Base-by-base conservation (phyloP, 139 green algal genomes). In the Coelastrella sp. region DNA sequence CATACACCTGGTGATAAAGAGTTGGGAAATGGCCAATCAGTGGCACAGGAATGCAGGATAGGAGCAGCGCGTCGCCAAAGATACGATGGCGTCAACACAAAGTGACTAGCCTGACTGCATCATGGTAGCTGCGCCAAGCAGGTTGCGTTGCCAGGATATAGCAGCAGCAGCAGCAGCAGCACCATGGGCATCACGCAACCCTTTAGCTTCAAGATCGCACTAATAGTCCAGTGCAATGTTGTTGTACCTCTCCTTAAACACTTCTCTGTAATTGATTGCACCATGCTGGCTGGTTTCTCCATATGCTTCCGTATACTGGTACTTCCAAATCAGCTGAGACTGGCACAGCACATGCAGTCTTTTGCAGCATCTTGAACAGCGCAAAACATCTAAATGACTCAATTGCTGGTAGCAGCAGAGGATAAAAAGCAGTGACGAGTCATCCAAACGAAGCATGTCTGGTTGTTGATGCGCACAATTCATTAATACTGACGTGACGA, bases 241-340 rank as follows among this genome's bases (percentile, higher is more conserved):
- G 35, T 49, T 49, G 35, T 49, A 87, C 82, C 82, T 74, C 8
- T 87, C 82, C n/a, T 56, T 76, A 3, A 87, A 87, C 8, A 72
- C 6, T 60, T 85, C 17, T 56, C 80, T 83, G 57, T n/a, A 85
- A 60, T 56, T 85, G 57, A 59, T 56, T 19, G 19, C 22, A 70
- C n/a, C 61, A 72, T 76, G 79, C 79, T 85, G 56, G 5, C 20
- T 17, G 57, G 79, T 7, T 20, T 61, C 11, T 61, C 81, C 59
- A 24, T 86, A 86, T n/a, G 24, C 12, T 11, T 61, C 58, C 60
- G 58, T 65, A 70, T 74, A 86, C 20, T 56, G 61, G 14, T 59
- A 14, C 25, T 17, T 27, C 81, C 81, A 87, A 8, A 74, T 49
- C 56, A 61, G 59, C 81, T 86, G 59, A 59, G 81, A 65, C 66